These are phyloP conservation scores for Cymbopogon flexuosus DNA, from an alignment of 202 grass and related monocot species.

Conservation along the genomic window DNA sequence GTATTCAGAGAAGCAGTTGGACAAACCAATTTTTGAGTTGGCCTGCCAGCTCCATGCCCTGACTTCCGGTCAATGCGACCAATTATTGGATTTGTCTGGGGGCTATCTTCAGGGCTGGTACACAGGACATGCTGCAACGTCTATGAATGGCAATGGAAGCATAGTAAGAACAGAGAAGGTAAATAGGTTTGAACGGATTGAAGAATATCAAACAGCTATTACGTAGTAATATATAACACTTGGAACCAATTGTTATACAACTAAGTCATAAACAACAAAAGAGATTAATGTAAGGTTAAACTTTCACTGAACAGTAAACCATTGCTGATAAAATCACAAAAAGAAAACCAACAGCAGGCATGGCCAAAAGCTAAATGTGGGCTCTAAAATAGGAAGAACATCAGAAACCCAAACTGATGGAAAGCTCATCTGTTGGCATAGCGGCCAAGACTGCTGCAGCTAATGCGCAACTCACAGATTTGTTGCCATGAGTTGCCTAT, in stretches of 20 bases:
- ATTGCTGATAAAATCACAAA: slow-evolving; percentile 5
- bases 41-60: slow-evolving; percentile 79
- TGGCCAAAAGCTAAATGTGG: neutral
- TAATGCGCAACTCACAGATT: neutral
- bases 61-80: slow-evolving; percentile 78
- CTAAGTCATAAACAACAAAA: neutral
- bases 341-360: neutral
- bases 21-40: slow-evolving; percentile 76
- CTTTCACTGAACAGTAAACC: neutral
- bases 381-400: neutral
- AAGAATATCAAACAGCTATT: neutral
- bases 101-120: slow-evolving; percentile 42
- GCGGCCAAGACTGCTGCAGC: neutral
- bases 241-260: too few species aligned
- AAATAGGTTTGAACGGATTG: neutral
- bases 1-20: neutral
- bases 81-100: slow-evolving; percentile 73
- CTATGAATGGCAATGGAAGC: slow-evolving; percentile 36
- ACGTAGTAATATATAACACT: too few species aligned
- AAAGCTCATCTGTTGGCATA: neutral
- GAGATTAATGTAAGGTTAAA: neutral
- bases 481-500: neutral
- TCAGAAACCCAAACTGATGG: neutral
- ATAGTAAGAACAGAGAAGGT: slow-evolving; percentile 18
- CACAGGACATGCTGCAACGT: slow-evolving; percentile 78